Conservation (phyloP, 768 basidiomycete genomes). For the Panaeolus papilionaceus region DNA sequence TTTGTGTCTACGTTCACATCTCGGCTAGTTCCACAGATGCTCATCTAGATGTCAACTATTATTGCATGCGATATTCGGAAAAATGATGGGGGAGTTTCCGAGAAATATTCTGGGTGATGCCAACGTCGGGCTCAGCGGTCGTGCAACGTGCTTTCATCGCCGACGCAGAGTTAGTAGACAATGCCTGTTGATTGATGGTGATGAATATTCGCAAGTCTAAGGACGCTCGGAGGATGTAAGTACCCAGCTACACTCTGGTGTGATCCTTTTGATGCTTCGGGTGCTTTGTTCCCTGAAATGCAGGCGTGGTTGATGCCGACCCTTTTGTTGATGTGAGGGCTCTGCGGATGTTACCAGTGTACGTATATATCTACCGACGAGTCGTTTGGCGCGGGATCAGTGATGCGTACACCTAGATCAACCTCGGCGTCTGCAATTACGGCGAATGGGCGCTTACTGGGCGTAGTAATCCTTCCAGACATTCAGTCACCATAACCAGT, state of each 20-base stretch:
- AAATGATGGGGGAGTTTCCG: neutral
- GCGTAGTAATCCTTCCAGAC: neutral
- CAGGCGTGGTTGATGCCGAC: neutral
- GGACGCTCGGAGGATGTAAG: neutral
- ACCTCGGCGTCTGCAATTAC: neutral
- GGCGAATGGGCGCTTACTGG: neutral
- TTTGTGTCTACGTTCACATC: no score
- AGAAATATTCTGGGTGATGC: neutral
- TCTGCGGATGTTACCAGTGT: neutral
- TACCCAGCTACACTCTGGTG: neutral
- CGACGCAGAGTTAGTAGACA: neutral
- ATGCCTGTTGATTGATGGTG: conserved; percentile 3
- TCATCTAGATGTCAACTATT: no score
- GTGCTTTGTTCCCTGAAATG: neutral
- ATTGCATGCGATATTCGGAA: neutral
- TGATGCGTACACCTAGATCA: neutral
- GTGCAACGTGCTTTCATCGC: neutral
- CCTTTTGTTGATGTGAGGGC: neutral
- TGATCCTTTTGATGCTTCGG: conserved; percentile 4
- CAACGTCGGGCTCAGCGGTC: neutral
- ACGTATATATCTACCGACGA: neutral
- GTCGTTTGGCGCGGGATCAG: neutral
- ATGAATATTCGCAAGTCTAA: neutral
- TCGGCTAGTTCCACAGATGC: no score
- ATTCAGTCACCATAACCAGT: neutral